Base-by-base conservation (phyloP, 257 asterid species). In the Gentiana dahurica region DNA sequence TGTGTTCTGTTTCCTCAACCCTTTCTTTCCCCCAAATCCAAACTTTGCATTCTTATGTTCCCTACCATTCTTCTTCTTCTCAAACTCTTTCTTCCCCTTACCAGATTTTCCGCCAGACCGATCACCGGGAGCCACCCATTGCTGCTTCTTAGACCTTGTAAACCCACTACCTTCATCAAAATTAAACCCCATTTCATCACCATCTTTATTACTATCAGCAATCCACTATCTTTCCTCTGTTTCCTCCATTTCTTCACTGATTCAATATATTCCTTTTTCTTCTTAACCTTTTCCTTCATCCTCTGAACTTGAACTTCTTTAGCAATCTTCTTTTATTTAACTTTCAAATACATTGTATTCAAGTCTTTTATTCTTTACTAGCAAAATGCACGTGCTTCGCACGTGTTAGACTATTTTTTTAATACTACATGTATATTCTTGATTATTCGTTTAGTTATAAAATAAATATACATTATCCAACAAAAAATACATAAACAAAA, bases 171-270 rank as follows among this genome's bases (percentile, higher is more conserved):
- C 96, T 48, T 86, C 94, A 37, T 81, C 85, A 64, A 91, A 85
- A 47, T 77, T 81, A 54, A 73, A 68, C 66, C 81, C 75, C 47
- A 81, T 52, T 47, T 80, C 94, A 0, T 73, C 82, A 5, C 70
- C 71, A n/a, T 76, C 75, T 44, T 77, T 73, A 15, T 74, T 88
- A 6, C 53, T 73, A 8, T n/a, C 69, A 10, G 83, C 65, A 77
- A 87, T 5, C 95, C 98, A 34, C 72, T 78, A 68, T 71, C 86
- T 67, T 87, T 87, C 81, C 98, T 70, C 34, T 81, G 94, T 71
- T 85, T 91, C 75, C 96, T 82, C 97, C 97, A 91, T 73, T 87
- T 85, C 73, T 91, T 91, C 32, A 91, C 95, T 8, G 93, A 78
- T 62, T 92, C 98, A 12, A 92, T 79, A 4, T 83, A 95, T 0